phyloP scores from a whole-genome alignment of 1,139 yeast species.

The Scheffersomyces illinoinensis region DNA sequence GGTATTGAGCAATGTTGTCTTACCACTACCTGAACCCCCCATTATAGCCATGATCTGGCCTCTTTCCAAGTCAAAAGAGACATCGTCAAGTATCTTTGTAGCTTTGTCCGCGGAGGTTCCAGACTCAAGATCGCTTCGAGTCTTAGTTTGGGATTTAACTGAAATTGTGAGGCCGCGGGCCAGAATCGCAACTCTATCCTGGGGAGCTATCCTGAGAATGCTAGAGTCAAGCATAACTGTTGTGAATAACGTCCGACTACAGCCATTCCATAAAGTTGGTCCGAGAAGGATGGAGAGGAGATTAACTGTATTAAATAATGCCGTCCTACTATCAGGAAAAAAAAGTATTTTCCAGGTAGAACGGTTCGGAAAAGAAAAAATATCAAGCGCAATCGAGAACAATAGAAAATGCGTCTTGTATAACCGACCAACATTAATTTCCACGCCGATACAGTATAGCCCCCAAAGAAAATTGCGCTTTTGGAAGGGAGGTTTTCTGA shows the following conservation, averaged over 20 bases:
- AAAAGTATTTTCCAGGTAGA: not conserved
- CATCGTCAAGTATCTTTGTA: slow-evolving; percentile 34
- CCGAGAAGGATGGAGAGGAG: not conserved
- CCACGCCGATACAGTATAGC: not conserved
- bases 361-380: not conserved
- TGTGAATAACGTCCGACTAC: not conserved
- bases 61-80: slow-evolving; percentile 56
- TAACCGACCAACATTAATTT: not conserved
- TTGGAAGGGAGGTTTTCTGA: not conserved
- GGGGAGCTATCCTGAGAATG: slow-evolving; percentile 9
- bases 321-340: not conserved
- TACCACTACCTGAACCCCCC: slow-evolving; percentile 89
- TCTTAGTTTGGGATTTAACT: slow-evolving; percentile 16
- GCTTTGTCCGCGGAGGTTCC: not conserved
- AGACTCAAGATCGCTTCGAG: not conserved
- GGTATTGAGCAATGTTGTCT: slow-evolving; percentile 75
- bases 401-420: not conserved
- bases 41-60: slow-evolving; percentile 66
- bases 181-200: slow-evolving; percentile 27
- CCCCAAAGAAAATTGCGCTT: not conserved
- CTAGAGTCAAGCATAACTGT: not conserved
- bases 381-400: not conserved
- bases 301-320: not conserved
- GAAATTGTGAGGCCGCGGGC: slow-evolving; percentile 33
- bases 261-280: not conserved